Evolutionary conservation across 2,329 filamentous ascomycete species (phyloP).

Genomic region (Colletotrichum neosansevieriae): DNA sequence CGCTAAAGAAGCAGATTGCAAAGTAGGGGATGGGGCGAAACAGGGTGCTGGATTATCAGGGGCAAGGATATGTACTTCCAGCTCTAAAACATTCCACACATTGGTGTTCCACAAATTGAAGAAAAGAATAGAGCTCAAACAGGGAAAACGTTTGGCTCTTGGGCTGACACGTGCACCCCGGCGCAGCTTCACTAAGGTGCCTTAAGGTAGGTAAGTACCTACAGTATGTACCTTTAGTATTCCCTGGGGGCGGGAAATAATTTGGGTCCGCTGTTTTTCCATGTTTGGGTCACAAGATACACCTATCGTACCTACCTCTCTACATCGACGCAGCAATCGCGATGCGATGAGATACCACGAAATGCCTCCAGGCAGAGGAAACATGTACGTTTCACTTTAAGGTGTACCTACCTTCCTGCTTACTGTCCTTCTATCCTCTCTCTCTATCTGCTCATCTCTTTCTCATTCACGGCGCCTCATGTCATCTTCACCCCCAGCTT

Average conservation of each 20-base stretch:
- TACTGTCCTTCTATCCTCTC: background rate
- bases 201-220: no score
- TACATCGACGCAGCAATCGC: background rate
- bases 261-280: no score
- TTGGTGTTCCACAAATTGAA: no score
- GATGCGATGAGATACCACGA: conserved; percentile 5
- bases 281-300: no score
- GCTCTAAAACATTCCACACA: no score
- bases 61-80: no score
- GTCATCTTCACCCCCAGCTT: background rate
- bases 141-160: conserved; percentile 37
- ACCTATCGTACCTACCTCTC: background rate
- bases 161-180: conserved; percentile 41
- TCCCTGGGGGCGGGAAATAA: no score
- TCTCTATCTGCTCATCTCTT: background rate
- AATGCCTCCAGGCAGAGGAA: no score
- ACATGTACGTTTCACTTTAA: conserved; percentile 2
- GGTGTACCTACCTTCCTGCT: conserved; percentile 17
- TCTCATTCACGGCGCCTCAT: background rate
- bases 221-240: no score
- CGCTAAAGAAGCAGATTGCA: no score
- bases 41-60: no score
- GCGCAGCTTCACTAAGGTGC: conserved; percentile 15
- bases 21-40: no score
- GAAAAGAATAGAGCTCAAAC: conserved; percentile 32